Evolutionary conservation across 2,329 filamentous ascomycete genomes (phyloP), one percentile per base, ranked within the genome.

Genomic region (Myrmaecium sp.): DNA sequence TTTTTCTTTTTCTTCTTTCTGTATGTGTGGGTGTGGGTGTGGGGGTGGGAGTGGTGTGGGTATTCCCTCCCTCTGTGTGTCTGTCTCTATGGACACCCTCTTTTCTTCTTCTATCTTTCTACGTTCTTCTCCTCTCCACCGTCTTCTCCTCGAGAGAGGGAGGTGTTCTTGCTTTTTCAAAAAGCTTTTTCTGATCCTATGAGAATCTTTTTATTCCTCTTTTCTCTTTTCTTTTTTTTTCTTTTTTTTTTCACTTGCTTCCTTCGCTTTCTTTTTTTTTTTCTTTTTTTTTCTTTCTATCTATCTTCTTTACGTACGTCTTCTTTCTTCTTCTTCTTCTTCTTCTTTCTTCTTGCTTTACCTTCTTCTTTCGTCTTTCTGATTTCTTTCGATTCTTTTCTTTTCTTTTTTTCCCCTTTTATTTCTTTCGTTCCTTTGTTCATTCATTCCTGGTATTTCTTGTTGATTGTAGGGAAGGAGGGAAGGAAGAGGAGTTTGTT

Each of bases 241-340:
- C 25, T 13, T 25, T 14, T n/a, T 25, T 18, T 28, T 25, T 11
- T 14, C 14, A 18, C 6, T 25, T 14, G n/a, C 14, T 13, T 25
- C 25, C 22, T 29, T 21, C 17, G 12, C 25, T 17, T 23, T 29
- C 14, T 12, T 25, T 20, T 21, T 25, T 16, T 20, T 20, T 20
- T 20, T 20, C n/a, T 20, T 20, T 20, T 20, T 20, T 20, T 20
- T 20, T 20, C n/a, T 20, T 20, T 20, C 17, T 12, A 25, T 29
- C 25, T 17, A 20, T 17, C 14, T 12, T 23, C 6, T 28, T 12
- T 25, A 20, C 25, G 14, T 9, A 25, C 6, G 20, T 25, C 21
- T 21, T 18, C 11, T 28, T 19, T 28, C 26, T 14, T 17, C 18
- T 12, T 21, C n/a, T 12, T 21, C 10, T 21, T 23, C 15, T 18